Evolutionary conservation across 371 early-diverging fungal genomes (phyloP).

Genomic region (Syncephalastrum contaminatum): DNA sequence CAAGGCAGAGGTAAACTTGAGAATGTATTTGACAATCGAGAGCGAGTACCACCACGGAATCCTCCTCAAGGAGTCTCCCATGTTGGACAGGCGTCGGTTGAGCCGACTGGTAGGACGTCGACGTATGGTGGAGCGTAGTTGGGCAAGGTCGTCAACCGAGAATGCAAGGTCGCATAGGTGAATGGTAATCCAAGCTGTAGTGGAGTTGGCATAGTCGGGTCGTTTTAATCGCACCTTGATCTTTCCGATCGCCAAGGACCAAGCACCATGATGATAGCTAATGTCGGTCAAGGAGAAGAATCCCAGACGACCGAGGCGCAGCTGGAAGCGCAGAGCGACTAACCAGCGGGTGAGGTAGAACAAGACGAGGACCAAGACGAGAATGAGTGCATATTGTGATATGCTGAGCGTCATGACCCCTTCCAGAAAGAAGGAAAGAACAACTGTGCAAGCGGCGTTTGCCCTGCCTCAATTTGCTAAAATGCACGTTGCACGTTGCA

Average conservation of each 20-base stretch:
- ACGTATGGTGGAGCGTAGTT: conserved; percentile 8
- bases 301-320: conserved; percentile 39
- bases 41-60: conserved; percentile 53
- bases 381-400: conserved; percentile 20
- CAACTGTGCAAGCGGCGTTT: conserved; percentile 7
- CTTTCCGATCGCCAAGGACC: conserved; percentile 39
- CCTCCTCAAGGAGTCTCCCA: conserved; percentile 28
- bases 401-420: conserved; percentile 21
- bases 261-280: conserved; percentile 33
- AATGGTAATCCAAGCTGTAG: conserved; percentile 36
- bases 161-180: conserved; percentile 28
- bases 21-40: conserved; percentile 39
- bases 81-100: conserved; percentile 28
- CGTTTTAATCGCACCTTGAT: conserved; percentile 38
- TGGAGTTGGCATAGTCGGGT: conserved; percentile 19
- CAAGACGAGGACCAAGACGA: conserved; percentile 13
- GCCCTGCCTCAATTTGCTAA: conserved; percentile 1
- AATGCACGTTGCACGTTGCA: conserved; percentile 10
- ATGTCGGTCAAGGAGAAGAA: conserved; percentile 43
- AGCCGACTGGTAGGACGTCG: conserved; percentile 5
- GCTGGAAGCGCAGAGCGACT: conserved; percentile 35
- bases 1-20: conserved; percentile 41
- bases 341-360: conserved; percentile 19
- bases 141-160: conserved; percentile 21
- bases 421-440: conserved; percentile 1